Percentiles rank a stretch among this genome's conserved stretches.
Conservation (phyloP, 208 protist species). For the Strigomonas culicis region DNA sequence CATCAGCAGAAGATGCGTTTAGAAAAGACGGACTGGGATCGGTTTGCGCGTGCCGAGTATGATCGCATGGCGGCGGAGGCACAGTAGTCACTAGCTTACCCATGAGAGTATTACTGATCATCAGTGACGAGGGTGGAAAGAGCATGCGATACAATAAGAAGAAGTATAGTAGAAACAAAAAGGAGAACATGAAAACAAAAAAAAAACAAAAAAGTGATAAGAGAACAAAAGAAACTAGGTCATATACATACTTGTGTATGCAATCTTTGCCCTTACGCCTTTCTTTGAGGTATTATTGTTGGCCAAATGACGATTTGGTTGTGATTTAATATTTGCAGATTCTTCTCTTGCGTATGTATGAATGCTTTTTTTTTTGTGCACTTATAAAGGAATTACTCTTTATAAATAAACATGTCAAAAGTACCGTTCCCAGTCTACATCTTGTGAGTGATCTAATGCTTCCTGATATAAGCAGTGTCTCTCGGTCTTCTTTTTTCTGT, state of each 20-base stretch:
- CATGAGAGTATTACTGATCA: background rate
- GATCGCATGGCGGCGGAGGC: slow-evolving; percentile 88
- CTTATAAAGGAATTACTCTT: too few species aligned
- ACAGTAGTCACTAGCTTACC: slow-evolving; percentile 28
- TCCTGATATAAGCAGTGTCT: too few species aligned
- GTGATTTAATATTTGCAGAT: too few species aligned
- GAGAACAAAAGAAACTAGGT: slow-evolving; percentile 13
- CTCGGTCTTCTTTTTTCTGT: too few species aligned
- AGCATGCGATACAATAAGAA: too few species aligned
- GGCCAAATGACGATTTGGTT: too few species aligned
- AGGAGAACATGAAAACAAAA: slow-evolving; percentile 13
- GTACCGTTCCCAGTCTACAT: too few species aligned
- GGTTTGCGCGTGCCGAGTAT: slow-evolving; percentile 92
- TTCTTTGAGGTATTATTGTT: background rate
- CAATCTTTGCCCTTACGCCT: slow-evolving; percentile 1
- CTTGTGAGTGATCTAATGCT: too few species aligned
- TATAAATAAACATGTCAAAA: too few species aligned
- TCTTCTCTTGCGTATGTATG: too few species aligned
- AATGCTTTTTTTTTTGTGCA: too few species aligned
- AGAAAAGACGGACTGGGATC: slow-evolving; percentile 91
- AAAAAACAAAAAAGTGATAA: slow-evolving; percentile 6
- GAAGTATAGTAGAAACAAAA: background rate
- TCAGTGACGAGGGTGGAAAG: background rate
- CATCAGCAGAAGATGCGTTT: slow-evolving; percentile 59
- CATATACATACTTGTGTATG: background rate